Evolutionary conservation across 306 rosid species (phyloP), one percentile per base, ranked within the genome.

Genomic region (Pueraria montana): DNA sequence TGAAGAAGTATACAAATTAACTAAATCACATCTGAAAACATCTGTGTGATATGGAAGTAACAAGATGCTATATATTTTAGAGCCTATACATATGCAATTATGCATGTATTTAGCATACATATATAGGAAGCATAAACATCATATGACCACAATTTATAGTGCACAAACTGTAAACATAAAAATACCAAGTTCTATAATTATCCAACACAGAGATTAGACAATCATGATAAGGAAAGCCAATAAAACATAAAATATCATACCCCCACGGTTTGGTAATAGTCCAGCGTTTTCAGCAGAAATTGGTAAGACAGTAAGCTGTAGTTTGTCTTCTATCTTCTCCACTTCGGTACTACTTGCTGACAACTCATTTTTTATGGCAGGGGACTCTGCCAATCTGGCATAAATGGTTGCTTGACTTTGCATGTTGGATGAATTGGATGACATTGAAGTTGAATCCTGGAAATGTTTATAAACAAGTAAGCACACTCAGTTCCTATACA

Each of bases 221-320:
- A 34, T 30, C 70, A 55, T 55, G 52, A 32, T 42, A 58, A 77
- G 40, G 24, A 67, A 64, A 72, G 43, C 45, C 56, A 84, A 80
- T 49, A 77, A 56, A 53, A 87, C 75, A 65, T 0, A 36, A 74
- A 77, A 36, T 36, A 77, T 17, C 27, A 61, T 86, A 95, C 98
- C 98, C 26, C 87, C 81, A 23, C 89, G 91, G 64, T 89, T 90
- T 53, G 98, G 94, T 64, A 93, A 77, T 75, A 95, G 45, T 82
- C 96, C 94, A 11, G 93, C 24, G 24, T 67, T 85, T 90, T 95
- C 97, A 59, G 97, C 99, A 24, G 97, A 95, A 59, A 95, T 72
- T 21, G 99, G 99, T 45, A 93, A 74, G 72, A 93, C 81, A 1
- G 80, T 6, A 77, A 85, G 87, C 42, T 84, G 87, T 17, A 26